phyloP scores from a whole-genome alignment of 371 early-diverging fungal genomes.

The Haplosporangium sp. region DNA sequence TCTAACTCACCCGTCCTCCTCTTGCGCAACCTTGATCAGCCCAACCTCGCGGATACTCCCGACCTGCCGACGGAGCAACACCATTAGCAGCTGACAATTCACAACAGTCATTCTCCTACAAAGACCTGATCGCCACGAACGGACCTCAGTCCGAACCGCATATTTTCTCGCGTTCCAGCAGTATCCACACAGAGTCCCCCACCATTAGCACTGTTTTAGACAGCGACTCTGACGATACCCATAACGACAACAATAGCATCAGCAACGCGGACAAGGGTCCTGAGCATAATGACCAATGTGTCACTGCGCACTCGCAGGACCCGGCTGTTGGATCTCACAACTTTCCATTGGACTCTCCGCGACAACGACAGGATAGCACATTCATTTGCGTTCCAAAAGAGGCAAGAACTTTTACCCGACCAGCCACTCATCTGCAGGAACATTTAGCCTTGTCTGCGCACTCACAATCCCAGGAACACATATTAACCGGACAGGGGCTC shows the following conservation, averaged over 20 bases:
- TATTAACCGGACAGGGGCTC: no score
- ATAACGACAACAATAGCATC: constrained; percentile 1
- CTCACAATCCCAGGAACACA: no score
- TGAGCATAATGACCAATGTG: neutral
- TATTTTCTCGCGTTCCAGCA: neutral
- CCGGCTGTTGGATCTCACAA: neutral
- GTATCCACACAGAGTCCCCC: neutral
- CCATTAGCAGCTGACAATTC: neutral
- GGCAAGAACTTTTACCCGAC: no score
- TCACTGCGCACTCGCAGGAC: neutral
- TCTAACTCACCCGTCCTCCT: constrained; percentile 13
- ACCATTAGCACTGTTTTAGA: neutral
- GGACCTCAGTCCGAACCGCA: neutral
- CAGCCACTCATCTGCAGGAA: no score
- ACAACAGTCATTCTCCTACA: neutral
- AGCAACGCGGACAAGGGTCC: neutral
- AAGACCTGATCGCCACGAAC: neutral
- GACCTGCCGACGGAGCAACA: neutral
- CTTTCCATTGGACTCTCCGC: neutral
- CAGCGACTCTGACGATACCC: neutral
- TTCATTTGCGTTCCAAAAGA: neutral
- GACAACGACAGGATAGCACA: neutral
- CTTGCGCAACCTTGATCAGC: neutral
- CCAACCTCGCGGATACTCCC: neutral
- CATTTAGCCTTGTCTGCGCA: no score